Base-by-base conservation (phyloP, 2,329 filamentous ascomycete species). In the Neocatenulostroma microsporum region DNA sequence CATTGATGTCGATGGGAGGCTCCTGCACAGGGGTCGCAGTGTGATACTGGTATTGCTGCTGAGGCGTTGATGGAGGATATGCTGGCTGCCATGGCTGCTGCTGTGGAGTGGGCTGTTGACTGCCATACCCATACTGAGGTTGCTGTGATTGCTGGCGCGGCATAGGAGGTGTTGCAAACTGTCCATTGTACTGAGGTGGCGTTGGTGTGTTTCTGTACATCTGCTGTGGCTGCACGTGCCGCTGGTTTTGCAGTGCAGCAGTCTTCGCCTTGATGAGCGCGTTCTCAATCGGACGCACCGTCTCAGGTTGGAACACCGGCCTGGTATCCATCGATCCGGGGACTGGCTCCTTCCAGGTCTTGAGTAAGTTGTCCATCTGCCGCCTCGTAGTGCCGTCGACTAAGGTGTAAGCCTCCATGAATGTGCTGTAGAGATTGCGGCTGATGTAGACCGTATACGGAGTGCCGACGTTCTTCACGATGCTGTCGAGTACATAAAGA, bases 391-490 rank as follows among this genome's bases (percentile, higher is more conserved):
- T 73, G 45, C 76, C 74, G 53, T 94, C 87, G 45, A 96, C 88
- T 42, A 93, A 76, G 3, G 83, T 84, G 59, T 96, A 98, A 24
- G 91, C 84, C 54, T 93, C 85, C 87, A 96, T 95, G 58, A 94
- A 98, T 4, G 86, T 96, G 51, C 81, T 77, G 63, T 89, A 96
- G 25, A 98, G 76, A 55, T 89, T 89, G 26, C 85, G 81, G 35
- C 88, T 86, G 47, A 98, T 83, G 61, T 94, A 96, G 10, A 96
- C 73, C 0, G 89, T 96, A 63, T 98, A 98, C 6, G 91, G 91
- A 1, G 89, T 95, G 43, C 91, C 91, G 44, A 98, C 87, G 68
- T 98, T 96, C 65, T 98, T 98, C 58, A 94, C 88, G 44, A 98
- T 89, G 12, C 89, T 96, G 65, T 98, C 91, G 56, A 98, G 80